Evolutionary conservation across 257 asterid genomes (phyloP).

Genomic region (Capsicum baccatum): DNA sequence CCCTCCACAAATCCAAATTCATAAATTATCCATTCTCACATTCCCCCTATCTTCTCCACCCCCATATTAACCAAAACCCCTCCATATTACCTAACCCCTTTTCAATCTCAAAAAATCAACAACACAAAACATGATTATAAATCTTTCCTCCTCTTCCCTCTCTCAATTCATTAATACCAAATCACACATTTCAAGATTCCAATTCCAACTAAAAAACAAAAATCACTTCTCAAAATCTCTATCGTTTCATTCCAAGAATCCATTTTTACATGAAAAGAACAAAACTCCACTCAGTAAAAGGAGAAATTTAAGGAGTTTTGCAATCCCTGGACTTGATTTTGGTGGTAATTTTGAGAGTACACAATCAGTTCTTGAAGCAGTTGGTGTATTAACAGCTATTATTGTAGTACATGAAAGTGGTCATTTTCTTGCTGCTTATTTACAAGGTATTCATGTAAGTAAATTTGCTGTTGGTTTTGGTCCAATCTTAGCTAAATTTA

Average conservation of each 20-base stretch:
- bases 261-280: constrained; percentile 36
- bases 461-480: constrained; percentile 98
- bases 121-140: constrained; percentile 60
- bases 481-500: constrained; percentile 84
- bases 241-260: constrained; percentile 46
- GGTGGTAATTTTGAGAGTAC: constrained; percentile 65
- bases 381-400: constrained; percentile 78
- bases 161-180: constrained; percentile 52
- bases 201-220: neutral
- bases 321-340: constrained; percentile 66
- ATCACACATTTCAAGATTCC: constrained; percentile 49
- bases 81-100: constrained; percentile 29
- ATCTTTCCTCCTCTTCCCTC: constrained; percentile 56
- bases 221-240: constrained; percentile 46
- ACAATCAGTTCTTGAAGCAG: constrained; percentile 83
- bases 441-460: constrained; percentile 97
- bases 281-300: constrained; percentile 43
- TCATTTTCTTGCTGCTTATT: constrained; percentile 88
- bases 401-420: constrained; percentile 91
- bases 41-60: constrained; percentile 32
- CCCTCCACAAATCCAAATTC: constrained; percentile 63
- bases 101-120: constrained; percentile 26
- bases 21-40: constrained; percentile 49
- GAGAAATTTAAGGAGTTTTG: constrained; percentile 48
- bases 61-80: constrained; percentile 38